These are phyloP conservation scores for Stentor coeruleus DNA, from an alignment of 73 alveolate genomes.

Conservation along the genomic window DNA sequence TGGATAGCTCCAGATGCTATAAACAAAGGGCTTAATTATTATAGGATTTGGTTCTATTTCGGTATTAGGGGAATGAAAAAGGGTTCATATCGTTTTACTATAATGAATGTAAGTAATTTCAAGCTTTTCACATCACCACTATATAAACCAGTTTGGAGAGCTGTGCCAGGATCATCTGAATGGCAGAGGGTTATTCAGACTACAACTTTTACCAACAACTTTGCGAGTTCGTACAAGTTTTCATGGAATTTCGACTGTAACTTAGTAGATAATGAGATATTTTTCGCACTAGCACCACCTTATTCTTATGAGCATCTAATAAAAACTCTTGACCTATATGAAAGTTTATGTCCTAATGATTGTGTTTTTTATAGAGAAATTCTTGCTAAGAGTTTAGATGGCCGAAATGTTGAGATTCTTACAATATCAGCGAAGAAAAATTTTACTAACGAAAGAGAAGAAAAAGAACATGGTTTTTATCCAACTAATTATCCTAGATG, in stretches of 20 bases:
- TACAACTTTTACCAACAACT: neutral
- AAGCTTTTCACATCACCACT: slow-evolving; percentile 13
- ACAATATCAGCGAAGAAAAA: slow-evolving; percentile 1
- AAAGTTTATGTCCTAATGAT: neutral
- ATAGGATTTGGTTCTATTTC: slow-evolving; percentile 65
- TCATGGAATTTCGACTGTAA: neutral
- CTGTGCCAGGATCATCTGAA: slow-evolving; percentile 19
- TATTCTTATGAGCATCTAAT: neutral
- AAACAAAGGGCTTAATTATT: neutral
- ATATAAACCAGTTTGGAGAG: slow-evolving; percentile 31
- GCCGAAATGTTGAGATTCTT: neutral
- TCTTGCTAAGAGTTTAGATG: neutral
- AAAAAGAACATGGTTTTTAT: neutral
- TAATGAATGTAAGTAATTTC: slow-evolving; percentile 46
- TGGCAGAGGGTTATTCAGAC: slow-evolving; percentile 16
- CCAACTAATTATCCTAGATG: neutral
- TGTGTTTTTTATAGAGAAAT: slow-evolving; percentile 8
- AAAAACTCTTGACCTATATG: slow-evolving; percentile 4
- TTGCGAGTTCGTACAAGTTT: neutral
- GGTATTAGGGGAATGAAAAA: slow-evolving; percentile 47
- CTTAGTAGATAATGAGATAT: neutral
- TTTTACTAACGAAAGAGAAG: slow-evolving; percentile 27
- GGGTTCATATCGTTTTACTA: slow-evolving; percentile 36
- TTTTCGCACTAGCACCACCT: slow-evolving; percentile 21
- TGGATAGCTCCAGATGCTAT: slow-evolving; percentile 18